Evolutionary conservation across 805 yeast species (phyloP), one percentile per base, ranked within the genome.

Genomic region (Lipomyces chichibuensis): DNA sequence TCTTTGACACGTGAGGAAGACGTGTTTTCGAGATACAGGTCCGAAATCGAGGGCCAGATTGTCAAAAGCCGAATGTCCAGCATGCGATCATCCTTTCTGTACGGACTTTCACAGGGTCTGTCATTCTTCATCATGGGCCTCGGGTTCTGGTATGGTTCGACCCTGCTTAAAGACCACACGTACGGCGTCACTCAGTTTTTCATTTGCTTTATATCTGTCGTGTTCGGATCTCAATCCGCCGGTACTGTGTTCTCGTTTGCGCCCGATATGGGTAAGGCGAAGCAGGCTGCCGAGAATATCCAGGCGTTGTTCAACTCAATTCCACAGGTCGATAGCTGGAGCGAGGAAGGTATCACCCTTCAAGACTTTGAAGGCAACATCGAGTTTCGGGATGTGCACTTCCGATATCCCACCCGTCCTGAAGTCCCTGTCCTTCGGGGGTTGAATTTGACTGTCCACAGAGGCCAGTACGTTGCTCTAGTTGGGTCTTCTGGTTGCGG

Each of bases 401-500:
- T 76, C 61, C 65, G 74, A 6, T 76, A 76, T 57, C 78, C 78
- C 9, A 73, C 78, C 11, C 69, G 78, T 4, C 69, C 72, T 7
- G 72, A 75, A 23, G 75, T 74, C 20, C 70, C 74, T 17, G 75
- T 75, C 8, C 63, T 76, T 29, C 65, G 69, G 4, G 74, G 75
- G 20, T 65, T 76, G 32, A 67, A 70, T 54, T 64, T 76, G 37
- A 55, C 61, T 3, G 64, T 76, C 84, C 91, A 92, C 11, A 88
- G 92, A 2, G 97, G 97, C 6, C 79, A 87, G 73, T 91, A 89
- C 73, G 93, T 91, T 49, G 97, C 97, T 13, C 85, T 92, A 72
- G 97, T 92, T n/a, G 97, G 97, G 0, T 88, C 96, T 94, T 3
- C 88, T 91, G 29, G 97, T 7, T 74, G 76, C 27, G 92, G 55